Conservation (phyloP, 2,329 filamentous ascomycete species). For the Colletotrichum cereale region DNA sequence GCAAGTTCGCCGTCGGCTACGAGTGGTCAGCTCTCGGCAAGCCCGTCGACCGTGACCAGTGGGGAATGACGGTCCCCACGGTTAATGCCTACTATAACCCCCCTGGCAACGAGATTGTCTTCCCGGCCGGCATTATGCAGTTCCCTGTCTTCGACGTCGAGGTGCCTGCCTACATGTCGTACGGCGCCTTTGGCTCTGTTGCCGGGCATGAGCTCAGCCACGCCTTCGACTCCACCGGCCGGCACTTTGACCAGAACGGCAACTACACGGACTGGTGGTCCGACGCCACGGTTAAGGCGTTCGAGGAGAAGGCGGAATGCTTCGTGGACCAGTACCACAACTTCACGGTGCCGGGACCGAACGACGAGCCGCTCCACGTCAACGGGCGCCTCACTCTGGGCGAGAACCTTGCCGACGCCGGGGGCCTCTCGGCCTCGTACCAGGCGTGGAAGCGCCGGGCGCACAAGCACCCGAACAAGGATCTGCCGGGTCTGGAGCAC, state of each 20-base stretch:
- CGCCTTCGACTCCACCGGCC: conserved; percentile 75
- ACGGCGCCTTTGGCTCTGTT: conserved; percentile 76
- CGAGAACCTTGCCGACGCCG: conserved; percentile 80
- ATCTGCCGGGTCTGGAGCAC: conserved; percentile 70
- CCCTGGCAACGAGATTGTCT: conserved; percentile 75
- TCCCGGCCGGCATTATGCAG: conserved; percentile 79
- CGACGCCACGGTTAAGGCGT: conserved; percentile 67
- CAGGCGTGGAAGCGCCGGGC: conserved; percentile 74
- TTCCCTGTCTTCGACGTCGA: conserved; percentile 73
- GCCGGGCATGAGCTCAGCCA: conserved; percentile 79
- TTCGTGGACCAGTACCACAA: conserved; percentile 77
- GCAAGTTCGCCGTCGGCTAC: conserved; percentile 59
- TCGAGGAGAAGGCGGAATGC: conserved; percentile 71
- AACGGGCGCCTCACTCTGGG: conserved; percentile 74
- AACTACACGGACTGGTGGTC: conserved; percentile 78
- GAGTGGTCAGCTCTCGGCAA: conserved; percentile 71
- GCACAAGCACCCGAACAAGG: conserved; percentile 60
- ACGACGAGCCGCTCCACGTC: conserved; percentile 69
- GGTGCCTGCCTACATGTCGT: conserved; percentile 74
- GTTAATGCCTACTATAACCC: conserved; percentile 78
- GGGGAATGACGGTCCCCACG: conserved; percentile 70
- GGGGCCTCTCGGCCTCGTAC: conserved; percentile 73
- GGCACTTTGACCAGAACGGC: conserved; percentile 73
- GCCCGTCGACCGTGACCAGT: conserved; percentile 70
- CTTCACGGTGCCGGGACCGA: conserved; percentile 68